Evolutionary conservation across 2,329 filamentous ascomycete genomes (phyloP).

Genomic region (Dothideomycetidae sp.): DNA sequence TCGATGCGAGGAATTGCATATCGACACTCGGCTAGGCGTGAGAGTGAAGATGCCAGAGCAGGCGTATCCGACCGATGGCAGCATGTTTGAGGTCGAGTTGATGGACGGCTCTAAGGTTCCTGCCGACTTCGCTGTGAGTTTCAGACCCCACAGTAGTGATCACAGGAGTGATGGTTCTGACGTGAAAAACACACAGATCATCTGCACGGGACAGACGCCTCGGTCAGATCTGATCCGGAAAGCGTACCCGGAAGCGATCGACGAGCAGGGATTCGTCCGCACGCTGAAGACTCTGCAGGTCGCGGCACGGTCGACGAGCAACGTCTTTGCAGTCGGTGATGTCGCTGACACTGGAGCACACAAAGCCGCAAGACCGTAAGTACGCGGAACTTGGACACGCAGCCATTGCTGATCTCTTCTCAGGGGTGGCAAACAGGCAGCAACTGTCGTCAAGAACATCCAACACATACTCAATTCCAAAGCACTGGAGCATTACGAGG

Average conservation of each 20-base stretch:
- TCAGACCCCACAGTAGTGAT: not conserved
- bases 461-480: conserved; percentile 28
- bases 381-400: too few species aligned
- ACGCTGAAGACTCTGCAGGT: conserved; percentile 46
- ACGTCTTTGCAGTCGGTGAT: conserved; percentile 50
- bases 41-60: conserved; percentile 15
- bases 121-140: conserved; percentile 37
- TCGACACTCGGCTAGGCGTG: conserved; percentile 36
- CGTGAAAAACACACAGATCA: too few species aligned
- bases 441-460: conserved; percentile 41
- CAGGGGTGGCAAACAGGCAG: conserved; percentile 37
- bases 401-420: not conserved
- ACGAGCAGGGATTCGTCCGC: conserved; percentile 18
- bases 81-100: conserved; percentile 25
- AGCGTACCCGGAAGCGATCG: conserved; percentile 25
- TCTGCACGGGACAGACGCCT: conserved; percentile 46
- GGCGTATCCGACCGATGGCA: conserved; percentile 15
- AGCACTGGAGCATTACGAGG: conserved; percentile 6
- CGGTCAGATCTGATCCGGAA: conserved; percentile 35
- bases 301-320: conserved; percentile 31
- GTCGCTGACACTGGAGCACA: conserved; percentile 41
- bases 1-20: conserved; percentile 33
- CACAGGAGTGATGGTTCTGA: too few species aligned
- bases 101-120: conserved; percentile 31
- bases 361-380: conserved; percentile 36